A percentile compares a stretch with the other conserved stretches of the same genome.
Conservation (phyloP, 2,329 filamentous ascomycete genomes). For the Colletotrichum echinochloae region DNA sequence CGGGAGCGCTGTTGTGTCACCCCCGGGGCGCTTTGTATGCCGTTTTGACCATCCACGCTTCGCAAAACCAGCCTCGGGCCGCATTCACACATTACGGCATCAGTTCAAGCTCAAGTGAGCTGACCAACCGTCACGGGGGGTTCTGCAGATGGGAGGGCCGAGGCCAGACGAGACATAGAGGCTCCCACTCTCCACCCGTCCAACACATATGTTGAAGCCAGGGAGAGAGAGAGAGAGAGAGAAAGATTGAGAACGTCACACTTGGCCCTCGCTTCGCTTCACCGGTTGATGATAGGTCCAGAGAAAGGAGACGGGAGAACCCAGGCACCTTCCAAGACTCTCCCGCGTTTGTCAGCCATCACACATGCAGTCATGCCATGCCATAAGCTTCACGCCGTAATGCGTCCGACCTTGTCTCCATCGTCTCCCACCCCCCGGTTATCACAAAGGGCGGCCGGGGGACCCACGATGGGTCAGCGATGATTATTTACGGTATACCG, state of each 20-base stretch:
- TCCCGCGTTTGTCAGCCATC: background rate
- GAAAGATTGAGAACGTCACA: background rate
- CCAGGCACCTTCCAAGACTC: background rate
- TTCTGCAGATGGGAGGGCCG: background rate
- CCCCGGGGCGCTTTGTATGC: background rate
- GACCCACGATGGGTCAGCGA: background rate
- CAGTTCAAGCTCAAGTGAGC: background rate
- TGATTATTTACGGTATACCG: background rate
- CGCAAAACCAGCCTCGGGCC: background rate
- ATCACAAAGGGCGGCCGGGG: background rate
- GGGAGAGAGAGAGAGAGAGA: background rate
- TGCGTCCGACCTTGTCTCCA: background rate
- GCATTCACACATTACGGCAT: background rate
- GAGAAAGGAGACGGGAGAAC: background rate
- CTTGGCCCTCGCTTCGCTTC: background rate
- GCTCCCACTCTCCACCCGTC: background rate
- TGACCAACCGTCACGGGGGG: background rate
- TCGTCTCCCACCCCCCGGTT: background rate
- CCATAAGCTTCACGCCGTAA: background rate
- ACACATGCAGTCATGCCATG: background rate
- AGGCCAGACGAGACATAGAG: background rate
- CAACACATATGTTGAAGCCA: background rate
- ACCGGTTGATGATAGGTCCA: background rate
- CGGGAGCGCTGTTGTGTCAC: background rate
- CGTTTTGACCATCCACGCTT: background rate